Evolutionary conservation across 208 protist species (phyloP).

Genomic region (Leishmania aethiopica): DNA sequence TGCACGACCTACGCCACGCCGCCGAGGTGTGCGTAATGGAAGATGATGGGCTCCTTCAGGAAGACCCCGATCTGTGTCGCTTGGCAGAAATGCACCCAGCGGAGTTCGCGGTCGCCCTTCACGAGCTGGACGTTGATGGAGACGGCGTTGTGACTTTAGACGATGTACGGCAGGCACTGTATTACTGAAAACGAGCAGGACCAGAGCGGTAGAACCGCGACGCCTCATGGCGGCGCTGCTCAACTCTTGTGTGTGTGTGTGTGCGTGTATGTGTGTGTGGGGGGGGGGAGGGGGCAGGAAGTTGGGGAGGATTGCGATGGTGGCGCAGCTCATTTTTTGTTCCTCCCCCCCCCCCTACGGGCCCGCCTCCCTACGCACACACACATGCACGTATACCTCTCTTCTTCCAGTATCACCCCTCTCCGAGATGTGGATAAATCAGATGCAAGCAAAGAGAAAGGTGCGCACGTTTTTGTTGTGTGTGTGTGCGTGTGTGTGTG

Average conservation of each 20-base stretch:
- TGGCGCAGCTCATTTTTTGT: background rate
- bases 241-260: background rate
- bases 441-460: background rate
- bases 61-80: conserved; percentile 45
- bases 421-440: background rate
- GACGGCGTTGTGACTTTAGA: conserved; percentile 64
- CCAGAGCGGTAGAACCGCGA: background rate
- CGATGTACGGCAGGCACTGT: conserved; percentile 53
- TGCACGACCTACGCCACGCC: conserved; percentile 45
- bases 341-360: background rate
- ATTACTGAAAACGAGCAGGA: conserved; percentile 11
- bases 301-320: background rate
- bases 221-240: background rate
- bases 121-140: conserved; percentile 69
- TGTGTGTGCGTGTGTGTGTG: too few species aligned
- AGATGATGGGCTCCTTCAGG: conserved; percentile 34
- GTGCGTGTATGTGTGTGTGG: background rate
- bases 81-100: conserved; percentile 58
- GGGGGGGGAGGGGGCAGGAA: background rate
- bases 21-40: conserved; percentile 37
- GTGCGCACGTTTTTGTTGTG: background rate
- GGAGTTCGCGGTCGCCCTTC: conserved; percentile 49
- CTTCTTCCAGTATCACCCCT: background rate
- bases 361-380: background rate
- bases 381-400: background rate